These are phyloP conservation scores for Ramularia collo-cygni DNA, from an alignment of 2,329 filamentous ascomycete genomes.

Conservation along the genomic window DNA sequence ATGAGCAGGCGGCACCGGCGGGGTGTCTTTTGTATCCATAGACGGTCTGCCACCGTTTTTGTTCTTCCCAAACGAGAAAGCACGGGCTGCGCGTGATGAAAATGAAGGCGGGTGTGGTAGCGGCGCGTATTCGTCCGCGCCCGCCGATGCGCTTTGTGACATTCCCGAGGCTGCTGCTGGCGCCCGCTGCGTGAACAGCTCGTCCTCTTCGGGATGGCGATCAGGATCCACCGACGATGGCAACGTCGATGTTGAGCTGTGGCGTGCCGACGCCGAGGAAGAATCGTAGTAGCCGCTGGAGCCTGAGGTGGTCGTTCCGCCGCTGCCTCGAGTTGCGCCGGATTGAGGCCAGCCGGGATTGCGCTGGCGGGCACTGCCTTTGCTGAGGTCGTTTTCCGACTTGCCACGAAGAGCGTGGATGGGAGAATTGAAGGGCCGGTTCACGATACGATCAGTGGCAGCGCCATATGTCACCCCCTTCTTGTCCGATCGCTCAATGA, in stretches of 20 bases:
- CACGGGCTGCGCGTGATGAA: constrained; percentile 40
- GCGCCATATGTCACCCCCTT: constrained; percentile 31
- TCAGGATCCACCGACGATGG: constrained; percentile 48
- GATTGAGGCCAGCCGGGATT: constrained; percentile 24
- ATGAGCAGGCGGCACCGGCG: constrained; percentile 15
- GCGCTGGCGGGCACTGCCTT: neutral
- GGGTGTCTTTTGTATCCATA: constrained; percentile 12
- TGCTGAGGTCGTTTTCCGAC: constrained; percentile 27
- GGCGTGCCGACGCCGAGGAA: constrained; percentile 41
- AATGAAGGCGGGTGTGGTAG: constrained; percentile 29
- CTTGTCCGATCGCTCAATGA: constrained; percentile 46
- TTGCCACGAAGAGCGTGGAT: constrained; percentile 28
- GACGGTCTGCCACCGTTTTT: constrained; percentile 26
- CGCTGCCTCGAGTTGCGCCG: constrained; percentile 38
- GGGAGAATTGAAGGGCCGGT: constrained; percentile 31
- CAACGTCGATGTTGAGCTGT: constrained; percentile 50
- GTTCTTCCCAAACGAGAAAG: constrained; percentile 46
- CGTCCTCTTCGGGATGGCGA: constrained; percentile 27
- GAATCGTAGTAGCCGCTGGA: constrained; percentile 39
- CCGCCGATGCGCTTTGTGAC: constrained; percentile 37
- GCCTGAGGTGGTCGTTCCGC: constrained; percentile 42
- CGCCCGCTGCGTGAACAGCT: constrained; percentile 27
- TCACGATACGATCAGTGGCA: constrained; percentile 27
- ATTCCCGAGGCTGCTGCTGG: constrained; percentile 33
- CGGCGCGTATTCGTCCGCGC: constrained; percentile 25